phyloP scores from a whole-genome alignment of 108 stramenopile species.

The Skeletonema marinoi region DNA sequence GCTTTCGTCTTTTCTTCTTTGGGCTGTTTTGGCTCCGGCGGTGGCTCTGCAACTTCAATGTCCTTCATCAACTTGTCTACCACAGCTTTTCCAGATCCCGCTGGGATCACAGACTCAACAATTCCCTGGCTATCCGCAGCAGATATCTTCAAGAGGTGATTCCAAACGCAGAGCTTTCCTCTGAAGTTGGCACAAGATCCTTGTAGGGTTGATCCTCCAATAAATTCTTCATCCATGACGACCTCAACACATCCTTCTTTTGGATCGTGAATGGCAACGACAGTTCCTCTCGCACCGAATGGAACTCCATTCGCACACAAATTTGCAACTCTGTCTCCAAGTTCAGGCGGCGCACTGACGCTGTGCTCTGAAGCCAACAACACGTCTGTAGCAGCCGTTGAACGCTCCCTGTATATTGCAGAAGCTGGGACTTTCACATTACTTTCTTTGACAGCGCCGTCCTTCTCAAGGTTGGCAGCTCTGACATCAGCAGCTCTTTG shows the following conservation, averaged over 20 bases:
- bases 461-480: conserved; percentile 67
- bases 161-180: conserved; percentile 93
- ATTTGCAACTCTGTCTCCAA: conserved; percentile 95
- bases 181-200: conserved; percentile 95
- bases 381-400: conserved; percentile 76
- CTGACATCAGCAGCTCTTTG: conserved; percentile 92
- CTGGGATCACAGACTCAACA: conserved; percentile 73
- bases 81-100: conserved; percentile 65
- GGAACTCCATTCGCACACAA: conserved; percentile 91
- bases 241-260: conserved; percentile 94
- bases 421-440: conserved; percentile 79
- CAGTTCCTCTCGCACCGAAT: conserved; percentile 96
- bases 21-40: conserved; percentile 11
- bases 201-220: conserved; percentile 92
- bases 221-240: conserved; percentile 98
- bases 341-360: conserved; percentile 76
- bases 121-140: conserved; percentile 69
- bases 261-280: conserved; percentile 93
- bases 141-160: conserved; percentile 78
- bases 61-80: conserved; percentile 63
- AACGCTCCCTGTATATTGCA: conserved; percentile 79
- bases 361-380: conserved; percentile 73
- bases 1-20: background rate
- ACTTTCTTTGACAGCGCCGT: conserved; percentile 79
- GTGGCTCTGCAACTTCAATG: conserved; percentile 44